Percentiles rank a stretch among this genome's conserved stretches.
Evolutionary conservation across 1,139 yeast species (phyloP).

Genomic region (Taphrina flavorubra): DNA sequence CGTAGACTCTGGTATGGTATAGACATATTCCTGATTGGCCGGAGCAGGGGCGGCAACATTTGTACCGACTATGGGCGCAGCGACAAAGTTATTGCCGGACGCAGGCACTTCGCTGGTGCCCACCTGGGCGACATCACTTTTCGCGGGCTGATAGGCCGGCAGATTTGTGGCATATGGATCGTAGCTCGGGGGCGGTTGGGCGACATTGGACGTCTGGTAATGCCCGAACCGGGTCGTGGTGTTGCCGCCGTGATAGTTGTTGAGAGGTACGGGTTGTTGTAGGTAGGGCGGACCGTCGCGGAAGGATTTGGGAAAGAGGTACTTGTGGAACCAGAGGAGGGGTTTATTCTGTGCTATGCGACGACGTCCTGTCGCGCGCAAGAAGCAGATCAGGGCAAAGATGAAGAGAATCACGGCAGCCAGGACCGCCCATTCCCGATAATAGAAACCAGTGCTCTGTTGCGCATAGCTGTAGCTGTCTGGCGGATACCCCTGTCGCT

Average conservation of each 20-base stretch:
- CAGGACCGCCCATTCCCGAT: slow-evolving; percentile 28
- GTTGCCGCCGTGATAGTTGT: background rate
- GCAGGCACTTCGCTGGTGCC: slow-evolving; percentile 1
- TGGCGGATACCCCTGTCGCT: background rate
- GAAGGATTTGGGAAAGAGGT: slow-evolving; percentile 13
- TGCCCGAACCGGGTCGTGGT: slow-evolving; percentile 10
- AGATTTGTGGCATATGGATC: slow-evolving; percentile 36
- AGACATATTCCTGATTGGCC: slow-evolving; percentile 1
- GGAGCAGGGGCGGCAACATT: background rate
- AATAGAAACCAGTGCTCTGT: slow-evolving; percentile 16
- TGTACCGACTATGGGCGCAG: background rate
- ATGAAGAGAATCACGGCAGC: slow-evolving; percentile 25
- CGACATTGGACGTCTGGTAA: background rate
- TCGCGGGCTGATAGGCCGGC: slow-evolving; percentile 37
- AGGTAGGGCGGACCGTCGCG: slow-evolving; percentile 30
- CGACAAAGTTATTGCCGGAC: background rate
- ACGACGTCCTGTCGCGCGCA: slow-evolving; percentile 27
- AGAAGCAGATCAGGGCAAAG: slow-evolving; percentile 9
- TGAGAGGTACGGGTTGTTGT: slow-evolving; percentile 5
- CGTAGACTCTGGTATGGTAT: slow-evolving; percentile 1
- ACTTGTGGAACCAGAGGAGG: slow-evolving; percentile 18
- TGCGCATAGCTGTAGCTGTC: background rate
- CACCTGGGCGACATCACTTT: background rate
- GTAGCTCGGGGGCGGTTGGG: slow-evolving; percentile 38
- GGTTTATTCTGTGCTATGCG: slow-evolving; percentile 20